These are phyloP conservation scores for Stephanodiscus triporus DNA, from an alignment of 108 stramenopile species.

Conservation along the genomic window DNA sequence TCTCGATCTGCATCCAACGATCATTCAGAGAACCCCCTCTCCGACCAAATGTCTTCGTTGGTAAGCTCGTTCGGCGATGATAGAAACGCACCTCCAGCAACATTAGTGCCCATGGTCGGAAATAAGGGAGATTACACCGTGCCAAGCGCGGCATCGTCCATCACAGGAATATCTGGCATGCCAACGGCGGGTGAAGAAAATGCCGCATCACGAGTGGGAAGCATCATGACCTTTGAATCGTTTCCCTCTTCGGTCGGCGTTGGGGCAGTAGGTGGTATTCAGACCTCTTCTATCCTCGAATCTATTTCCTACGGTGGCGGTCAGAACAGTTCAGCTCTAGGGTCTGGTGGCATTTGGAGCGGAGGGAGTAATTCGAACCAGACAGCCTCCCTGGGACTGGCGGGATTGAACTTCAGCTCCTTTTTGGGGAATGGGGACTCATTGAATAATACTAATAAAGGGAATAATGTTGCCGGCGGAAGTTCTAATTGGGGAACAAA, in stretches of 20 bases:
- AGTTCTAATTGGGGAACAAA: too few species aligned
- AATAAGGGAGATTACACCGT: slow-evolving; percentile 22
- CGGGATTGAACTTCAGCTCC: slow-evolving; percentile 35
- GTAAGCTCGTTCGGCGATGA: slow-evolving; percentile 13
- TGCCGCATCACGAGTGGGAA: slow-evolving; percentile 42
- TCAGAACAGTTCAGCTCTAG: slow-evolving; percentile 4
- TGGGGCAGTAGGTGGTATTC: slow-evolving; percentile 17
- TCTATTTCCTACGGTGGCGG: slow-evolving; percentile 21
- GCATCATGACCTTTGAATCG: slow-evolving; percentile 44
- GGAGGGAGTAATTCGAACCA: slow-evolving; percentile 1
- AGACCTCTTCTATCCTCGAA: slow-evolving; percentile 39
- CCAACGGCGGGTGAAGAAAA: slow-evolving; percentile 16
- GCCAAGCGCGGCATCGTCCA: slow-evolving; percentile 47
- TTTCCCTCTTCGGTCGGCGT: not conserved
- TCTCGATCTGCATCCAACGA: slow-evolving; percentile 17
- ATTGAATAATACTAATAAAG: too few species aligned
- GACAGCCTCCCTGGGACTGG: slow-evolving; percentile 8
- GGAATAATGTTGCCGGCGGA: too few species aligned
- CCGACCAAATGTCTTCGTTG: slow-evolving; percentile 39
- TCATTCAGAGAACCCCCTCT: not conserved
- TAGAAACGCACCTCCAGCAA: not conserved
- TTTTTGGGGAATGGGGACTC: slow-evolving; percentile 11
- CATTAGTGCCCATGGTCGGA: not conserved
- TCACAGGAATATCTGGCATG: slow-evolving; percentile 40
- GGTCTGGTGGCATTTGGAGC: slow-evolving; percentile 14